Evolutionary conservation across 352 stramenopile genomes (phyloP), one percentile per base, ranked within the genome.

Genomic region (Phytophthora kernoviae): DNA sequence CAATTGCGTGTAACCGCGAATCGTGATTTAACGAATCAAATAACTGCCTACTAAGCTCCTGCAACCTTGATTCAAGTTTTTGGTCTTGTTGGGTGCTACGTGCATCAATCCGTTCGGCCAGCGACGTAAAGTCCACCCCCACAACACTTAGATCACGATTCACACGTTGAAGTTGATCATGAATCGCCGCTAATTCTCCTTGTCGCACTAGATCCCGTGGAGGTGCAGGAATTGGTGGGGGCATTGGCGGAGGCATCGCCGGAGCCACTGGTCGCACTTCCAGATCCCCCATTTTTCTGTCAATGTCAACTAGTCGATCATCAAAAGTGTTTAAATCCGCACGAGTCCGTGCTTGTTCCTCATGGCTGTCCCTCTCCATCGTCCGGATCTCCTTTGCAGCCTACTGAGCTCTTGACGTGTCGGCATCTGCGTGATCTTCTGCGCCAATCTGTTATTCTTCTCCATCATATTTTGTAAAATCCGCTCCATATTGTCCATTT

Each of bases 11-110:
- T 41, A 65, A 58, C 17, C 48, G 50, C 10, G 77, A 78, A 50
- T 89, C 75, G 33, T 73, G 68, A 15, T 58, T 42, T 1, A 89
- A 51, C 5, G 73, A 61, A 27, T 63, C 58, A 59, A 86, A 86
- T 39, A 89, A 2, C 43, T 84, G 61, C 2, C 58, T 62, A 14
- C 65, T 67, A 0, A 85, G 45, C 2, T 82, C 73, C 17, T 67
- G 40, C 1, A 87, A 26, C 17, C 65, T 64, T 15, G 42, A 10
- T 18, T 62, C 54, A 36, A 82, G 37, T 27, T 71, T 61, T 10
- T 83, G 54, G 3, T 75, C 60, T 18, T 79, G 54, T 8, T 67
- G 56, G 7, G 51, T 55, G 12, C 61, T 41, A 2, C 39, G 53
- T 17, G 26, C 48, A n/a, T 81, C 64, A 0, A 62, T 45, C 15